Evolutionary conservation across 345 rosid species (phyloP), one percentile per base, ranked within the genome.

Genomic region (Pseudoturritis turrita): DNA sequence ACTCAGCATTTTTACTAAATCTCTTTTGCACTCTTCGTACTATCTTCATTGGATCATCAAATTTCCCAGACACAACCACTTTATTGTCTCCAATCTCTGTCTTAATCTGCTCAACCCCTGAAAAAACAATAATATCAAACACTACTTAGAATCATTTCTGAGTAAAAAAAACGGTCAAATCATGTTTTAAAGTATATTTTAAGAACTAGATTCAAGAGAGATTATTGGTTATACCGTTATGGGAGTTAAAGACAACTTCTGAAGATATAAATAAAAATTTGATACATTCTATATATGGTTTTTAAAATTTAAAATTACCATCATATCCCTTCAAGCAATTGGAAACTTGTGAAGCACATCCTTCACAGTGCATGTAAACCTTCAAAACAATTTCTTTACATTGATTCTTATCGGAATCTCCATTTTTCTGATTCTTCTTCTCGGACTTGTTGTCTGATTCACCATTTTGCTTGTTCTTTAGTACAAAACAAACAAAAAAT

Each of bases 311-410:
- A n/a, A 53, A 6, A 72, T 70, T 66, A 89, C 96, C 93, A 21
- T 84, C 80, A 41, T 82, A 86, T 33, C 81, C 84, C 65, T 62
- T 79, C 41, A 88, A 77, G 40, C 87, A 88, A 23, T 79, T 62
- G 21, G 68, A 78, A 62, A 89, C 81, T 72, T 81, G 81, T 4
- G 73, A 59, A 1, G 83, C 82, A 53, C 96, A 89, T 43, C 89
- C 89, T 55, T 86, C 77, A 25, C 96, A 89, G 53, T 89, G 96
- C 88, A 87, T 82, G 71, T 68, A 55, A 50, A 84, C 93, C 79
- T 84, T 80, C n/a, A 87, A 41, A 13, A 86, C 73, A 44, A 86
- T 84, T 45, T 83, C 92, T 58, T 82, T 77, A 23, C 70, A 68
- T 19, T 60, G 62, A 43, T 75, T 68, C 40, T 75, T 67, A 4